Evolutionary conservation across 805 yeast species (phyloP), one percentile per base, ranked within the genome.

Genomic region (Ogataea zsoltii): DNA sequence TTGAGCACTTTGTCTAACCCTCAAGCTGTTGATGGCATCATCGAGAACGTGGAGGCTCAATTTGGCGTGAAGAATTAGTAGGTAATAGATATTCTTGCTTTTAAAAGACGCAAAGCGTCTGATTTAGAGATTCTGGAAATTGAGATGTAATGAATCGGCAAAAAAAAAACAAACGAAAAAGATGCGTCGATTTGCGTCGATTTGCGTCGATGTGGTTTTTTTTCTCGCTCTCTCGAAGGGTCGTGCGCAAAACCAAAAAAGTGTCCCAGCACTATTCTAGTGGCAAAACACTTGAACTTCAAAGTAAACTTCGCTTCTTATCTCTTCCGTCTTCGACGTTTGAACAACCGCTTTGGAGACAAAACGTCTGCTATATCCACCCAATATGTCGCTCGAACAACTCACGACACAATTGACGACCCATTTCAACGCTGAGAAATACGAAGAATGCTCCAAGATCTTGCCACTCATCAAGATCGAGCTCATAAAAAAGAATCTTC

Each of bases 1-100:
- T 76, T 85, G 63, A 83, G 95, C 42, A 94, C 99, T 28, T 74
- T 88, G 66, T 81, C 94, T 39, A 88, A 94, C 67, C 95, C 97
- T 15, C 80, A 78, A 49, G 82, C 87, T 48, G 97, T 94, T 41
- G 84, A 80, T 39, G 82, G 82, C 49, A 76, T 94, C 57, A 84
- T 94, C 49, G 72, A 70, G 33, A 83, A 84, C 34, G 94, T 85
- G 53, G 78, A 79, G 56, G 58, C 58, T 13, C 72, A 68, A 52
- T 68, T 67, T 44, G 66, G 67, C 42, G 68, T 63, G 28, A 66
- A 65, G 53, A 67, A 67, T 18, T 37, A 37, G 40, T 25, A 15
- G 40, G 11, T 12, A 23, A 25, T 36, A 18, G 21, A 35, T 25
- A 35, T 23, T 23, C n/a, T 28, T 14, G 25, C 25, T 21, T 9